Conservation (phyloP, 2,329 filamentous ascomycete species). For the Phaeosphaeriaceae sp. region DNA sequence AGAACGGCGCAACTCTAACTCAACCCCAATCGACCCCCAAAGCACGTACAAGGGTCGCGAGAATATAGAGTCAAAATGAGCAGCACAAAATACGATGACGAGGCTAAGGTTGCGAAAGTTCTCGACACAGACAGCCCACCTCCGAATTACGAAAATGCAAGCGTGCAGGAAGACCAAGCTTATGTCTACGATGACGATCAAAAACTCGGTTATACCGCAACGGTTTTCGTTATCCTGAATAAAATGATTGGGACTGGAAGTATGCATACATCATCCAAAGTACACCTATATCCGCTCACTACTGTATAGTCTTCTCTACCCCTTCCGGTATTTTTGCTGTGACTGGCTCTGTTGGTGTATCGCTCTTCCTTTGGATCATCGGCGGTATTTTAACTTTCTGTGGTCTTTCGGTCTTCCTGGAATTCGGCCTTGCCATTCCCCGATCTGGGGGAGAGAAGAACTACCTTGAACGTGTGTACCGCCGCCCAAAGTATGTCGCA, state of each 20-base stretch:
- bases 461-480: slow-evolving; percentile 69
- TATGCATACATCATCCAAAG: slow-evolving; percentile 14
- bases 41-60: background rate
- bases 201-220: slow-evolving; percentile 43
- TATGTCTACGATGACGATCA: slow-evolving; percentile 41
- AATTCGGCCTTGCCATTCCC: slow-evolving; percentile 68
- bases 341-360: slow-evolving; percentile 62
- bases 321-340: slow-evolving; percentile 63
- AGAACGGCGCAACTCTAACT: slow-evolving; percentile 16
- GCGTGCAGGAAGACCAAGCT: slow-evolving; percentile 40
- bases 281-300: slow-evolving; percentile 14
- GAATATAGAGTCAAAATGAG: slow-evolving; percentile 19
- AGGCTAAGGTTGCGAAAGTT: slow-evolving; percentile 24
- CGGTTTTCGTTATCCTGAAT: slow-evolving; percentile 45
- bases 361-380: slow-evolving; percentile 62
- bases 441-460: slow-evolving; percentile 70
- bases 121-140: slow-evolving; percentile 18
- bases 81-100: slow-evolving; percentile 26
- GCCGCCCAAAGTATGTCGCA: slow-evolving; percentile 63
- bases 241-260: slow-evolving; percentile 40
- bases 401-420: slow-evolving; percentile 67
- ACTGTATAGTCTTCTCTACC: slow-evolving; percentile 58
- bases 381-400: slow-evolving; percentile 62
- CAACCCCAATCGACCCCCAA: slow-evolving; percentile 6
- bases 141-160: slow-evolving; percentile 28